These are phyloP conservation scores for Phialophora expanda DNA, from an alignment of 2,329 filamentous ascomycete genomes.

Conservation along the genomic window DNA sequence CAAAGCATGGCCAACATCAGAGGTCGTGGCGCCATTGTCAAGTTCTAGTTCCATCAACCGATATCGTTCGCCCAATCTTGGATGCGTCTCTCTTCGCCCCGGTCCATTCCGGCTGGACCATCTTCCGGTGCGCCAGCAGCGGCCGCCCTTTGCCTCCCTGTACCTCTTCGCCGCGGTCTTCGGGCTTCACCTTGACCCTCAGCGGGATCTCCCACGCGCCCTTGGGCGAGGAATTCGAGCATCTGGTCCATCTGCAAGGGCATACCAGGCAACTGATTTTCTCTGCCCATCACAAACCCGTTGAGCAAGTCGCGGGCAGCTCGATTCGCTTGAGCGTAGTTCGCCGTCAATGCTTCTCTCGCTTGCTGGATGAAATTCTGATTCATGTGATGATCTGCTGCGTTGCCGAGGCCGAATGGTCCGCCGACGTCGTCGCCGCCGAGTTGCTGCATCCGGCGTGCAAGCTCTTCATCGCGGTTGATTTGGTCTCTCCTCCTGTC, in stretches of 20 bases:
- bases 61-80: conserved; percentile 33
- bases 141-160: conserved; percentile 43
- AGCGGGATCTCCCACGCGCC: conserved; percentile 19
- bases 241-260: conserved; percentile 30
- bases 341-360: conserved; percentile 44
- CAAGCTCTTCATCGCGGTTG: conserved; percentile 57
- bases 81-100: conserved; percentile 39
- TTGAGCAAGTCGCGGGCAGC: conserved; percentile 43
- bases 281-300: conserved; percentile 35
- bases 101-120: conserved; percentile 55
- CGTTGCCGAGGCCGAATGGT: conserved; percentile 28
- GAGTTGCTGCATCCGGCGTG: conserved; percentile 58
- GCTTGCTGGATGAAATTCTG: conserved; percentile 59
- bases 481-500: conserved; percentile 56
- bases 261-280: conserved; percentile 35
- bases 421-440: conserved; percentile 34
- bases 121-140: conserved; percentile 45
- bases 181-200: conserved; percentile 15
- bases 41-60: conserved; percentile 5
- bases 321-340: conserved; percentile 43
- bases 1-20: neutral
- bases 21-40: neutral
- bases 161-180: conserved; percentile 18
- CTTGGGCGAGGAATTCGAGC: conserved; percentile 22
- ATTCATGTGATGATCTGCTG: conserved; percentile 60